Base-by-base conservation (phyloP, 1,284 basidiomycete species). In the Malassezia yamatoensis region DNA sequence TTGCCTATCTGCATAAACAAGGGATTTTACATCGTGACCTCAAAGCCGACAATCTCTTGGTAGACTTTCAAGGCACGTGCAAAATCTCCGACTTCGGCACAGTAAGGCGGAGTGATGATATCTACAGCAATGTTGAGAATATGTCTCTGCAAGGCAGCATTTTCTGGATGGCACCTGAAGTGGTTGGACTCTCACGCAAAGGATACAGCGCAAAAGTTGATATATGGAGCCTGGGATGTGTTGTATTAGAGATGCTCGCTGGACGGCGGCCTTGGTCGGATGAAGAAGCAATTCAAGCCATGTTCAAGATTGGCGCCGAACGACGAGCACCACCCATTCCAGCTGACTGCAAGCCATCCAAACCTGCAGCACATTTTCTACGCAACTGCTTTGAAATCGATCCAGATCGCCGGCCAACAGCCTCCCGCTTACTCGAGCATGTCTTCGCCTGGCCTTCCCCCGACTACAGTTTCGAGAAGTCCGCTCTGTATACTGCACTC, bases 141-240 rank as follows among this genome's bases (percentile, higher is more conserved):
- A 78, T 78, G 77, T 77, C 76, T 20, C 87, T 99, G 85, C 88
- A 90, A 76, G 94, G 94, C 16, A 91, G 89, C 15, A 86, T 96
- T 45, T 98, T 96, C 76, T 99, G 94, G 78, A 99, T 98, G 93
- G 93, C 94, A 7, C 94, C 93, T 1, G 93, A 99, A 78, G 89
- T 98, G 37, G 83, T 93, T 21, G 83, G 85, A 35, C 83, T 86
- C 68, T 83, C 85, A 67, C 85, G 85, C 35, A 75, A 76, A 53
- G 80, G 88, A 0, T 98, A 98, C 76, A 90, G 87, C 65, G 89
- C 86, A 66, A 98, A 98, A 77, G 85, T 96, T 36, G 94, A 98
- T 73, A 96, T 98, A 63, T 98, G 93, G 94, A 90, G 87, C 72
- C 81, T 98, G 3, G 93, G 93, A 0, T 99, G 93, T 77, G 88